These are phyloP conservation scores for Yamadazyma diddensiae DNA, from an alignment of 1,139 yeast genomes.

Conservation along the genomic window DNA sequence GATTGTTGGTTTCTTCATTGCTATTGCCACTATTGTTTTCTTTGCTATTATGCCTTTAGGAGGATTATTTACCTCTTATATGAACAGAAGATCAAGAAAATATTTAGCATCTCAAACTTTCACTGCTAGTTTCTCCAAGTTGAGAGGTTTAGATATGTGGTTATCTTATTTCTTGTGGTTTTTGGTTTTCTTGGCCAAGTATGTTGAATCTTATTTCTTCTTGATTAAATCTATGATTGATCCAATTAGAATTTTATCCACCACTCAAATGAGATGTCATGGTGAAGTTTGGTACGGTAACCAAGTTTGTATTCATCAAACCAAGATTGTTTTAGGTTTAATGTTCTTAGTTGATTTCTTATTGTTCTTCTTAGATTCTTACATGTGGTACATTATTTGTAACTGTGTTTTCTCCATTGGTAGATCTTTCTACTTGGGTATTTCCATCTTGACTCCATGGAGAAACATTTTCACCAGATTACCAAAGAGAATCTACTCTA, in stretches of 20 bases:
- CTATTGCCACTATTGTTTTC: slow-evolving; percentile 78
- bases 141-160: slow-evolving; percentile 92
- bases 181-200: slow-evolving; percentile 84
- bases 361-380: slow-evolving; percentile 96
- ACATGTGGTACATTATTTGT: slow-evolving; percentile 95
- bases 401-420: slow-evolving; percentile 96
- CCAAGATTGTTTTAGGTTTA: slow-evolving; percentile 83
- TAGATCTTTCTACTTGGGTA: slow-evolving; percentile 97
- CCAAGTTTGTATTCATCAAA: slow-evolving; percentile 76
- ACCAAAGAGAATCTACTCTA: slow-evolving; percentile 97
- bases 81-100: slow-evolving; percentile 84
- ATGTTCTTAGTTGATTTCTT: slow-evolving; percentile 90
- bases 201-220: slow-evolving; percentile 87
- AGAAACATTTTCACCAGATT: slow-evolving; percentile 95
- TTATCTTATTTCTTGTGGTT: slow-evolving; percentile 91
- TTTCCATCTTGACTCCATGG: slow-evolving; percentile 98
- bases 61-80: slow-evolving; percentile 89
- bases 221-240: slow-evolving; percentile 88
- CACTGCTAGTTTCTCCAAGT: slow-evolving; percentile 84
- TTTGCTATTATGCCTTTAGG: slow-evolving; percentile 96
- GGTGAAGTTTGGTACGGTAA: slow-evolving; percentile 91
- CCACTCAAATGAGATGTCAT: slow-evolving; percentile 49
- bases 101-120: slow-evolving; percentile 94
- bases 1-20: slow-evolving; percentile 86
- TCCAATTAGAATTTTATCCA: slow-evolving; percentile 72